Base-by-base conservation (phyloP, 2,329 filamentous ascomycete species). In the Aspergillus brunneoviolaceus region DNA sequence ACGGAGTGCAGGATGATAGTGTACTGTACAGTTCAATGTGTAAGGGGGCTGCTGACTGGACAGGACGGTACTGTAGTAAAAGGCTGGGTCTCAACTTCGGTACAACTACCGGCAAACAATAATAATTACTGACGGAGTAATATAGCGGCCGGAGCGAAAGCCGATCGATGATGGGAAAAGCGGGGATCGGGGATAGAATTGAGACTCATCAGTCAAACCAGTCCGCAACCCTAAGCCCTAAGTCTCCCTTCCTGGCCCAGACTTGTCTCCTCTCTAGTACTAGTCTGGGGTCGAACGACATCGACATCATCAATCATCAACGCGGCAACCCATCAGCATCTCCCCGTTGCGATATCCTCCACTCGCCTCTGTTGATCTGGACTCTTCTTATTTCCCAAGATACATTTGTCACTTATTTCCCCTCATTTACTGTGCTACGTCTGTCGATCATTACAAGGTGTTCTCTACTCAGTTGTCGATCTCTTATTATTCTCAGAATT, bases 151-250 rank as follows among this genome's bases (percentile, higher is more conserved):
- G 39, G 39, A 39, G 33, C 12, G 14, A 27, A 53, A 21, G 57
- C 52, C 39, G 42, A 53, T 49, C 29, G 50, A 49, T 49, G 39
- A 9, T 29, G 27, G 27, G 7, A n/a, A 52, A 45, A 45, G 39
- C 39, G 39, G 39, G 39, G 39, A 9, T 19, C 49, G 51, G 47
- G 57, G 55, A 63, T 50, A n/a, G n/a, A 27, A 47, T 51, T 51
- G 29, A 42, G 57, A 55, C 33, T 29, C 27, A 27, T 29, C 27
- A 29, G 7, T 9, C 27, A 29, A 29, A 29, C 2, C 27, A 29
- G 7, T 29, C 27, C 27, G 7, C 7, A 63, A 50, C 63, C 63
- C 69, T 71, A 69, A 66, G 58, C 69, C 67, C 64, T 65, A 69
- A 64, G 21, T 58, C 31, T 47, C 49, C 58, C 48, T 35, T 57